A percentile compares a stretch with the other conserved stretches of the same genome.
Evolutionary conservation across 2,329 filamentous ascomycete species (phyloP).

Genomic region (Talaromyces sp.): DNA sequence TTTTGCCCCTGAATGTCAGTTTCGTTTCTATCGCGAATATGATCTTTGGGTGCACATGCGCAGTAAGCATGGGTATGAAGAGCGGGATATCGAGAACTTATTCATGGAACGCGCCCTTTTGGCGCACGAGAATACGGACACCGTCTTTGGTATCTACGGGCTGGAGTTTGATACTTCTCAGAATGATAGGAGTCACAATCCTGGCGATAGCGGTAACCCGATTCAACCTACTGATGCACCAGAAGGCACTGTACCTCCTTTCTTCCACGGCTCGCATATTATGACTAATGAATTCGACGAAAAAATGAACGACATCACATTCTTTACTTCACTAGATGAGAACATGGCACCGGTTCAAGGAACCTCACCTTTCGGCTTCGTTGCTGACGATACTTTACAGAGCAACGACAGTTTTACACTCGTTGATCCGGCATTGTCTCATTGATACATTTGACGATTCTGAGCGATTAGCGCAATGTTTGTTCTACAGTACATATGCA

Average conservation of each 20-base stretch:
- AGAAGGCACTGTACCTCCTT: background rate
- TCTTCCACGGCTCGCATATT: background rate
- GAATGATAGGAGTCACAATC: background rate
- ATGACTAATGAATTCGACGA: constrained; percentile 19
- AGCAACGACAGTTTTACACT: constrained; percentile 32
- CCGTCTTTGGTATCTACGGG: constrained; percentile 37
- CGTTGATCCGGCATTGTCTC: constrained; percentile 32
- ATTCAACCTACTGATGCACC: background rate
- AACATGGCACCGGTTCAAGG: background rate
- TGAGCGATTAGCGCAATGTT: background rate
- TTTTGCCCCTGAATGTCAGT: constrained; percentile 48
- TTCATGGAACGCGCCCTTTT: constrained; percentile 41
- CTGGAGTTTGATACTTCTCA: constrained; percentile 27
- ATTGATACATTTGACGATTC: background rate
- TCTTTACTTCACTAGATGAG: constrained; percentile 12
- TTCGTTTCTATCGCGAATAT: constrained; percentile 56
- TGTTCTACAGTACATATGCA: background rate
- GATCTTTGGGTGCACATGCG: constrained; percentile 58
- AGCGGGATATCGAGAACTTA: constrained; percentile 40
- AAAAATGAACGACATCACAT: constrained; percentile 17
- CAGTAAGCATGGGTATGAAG: constrained; percentile 39
- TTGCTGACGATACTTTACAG: constrained; percentile 22
- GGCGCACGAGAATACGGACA: constrained; percentile 21
- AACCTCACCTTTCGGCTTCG: background rate
- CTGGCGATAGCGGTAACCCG: background rate